Conservation (phyloP, 805 yeast species). For the Saccharomycopsis amapae region DNA sequence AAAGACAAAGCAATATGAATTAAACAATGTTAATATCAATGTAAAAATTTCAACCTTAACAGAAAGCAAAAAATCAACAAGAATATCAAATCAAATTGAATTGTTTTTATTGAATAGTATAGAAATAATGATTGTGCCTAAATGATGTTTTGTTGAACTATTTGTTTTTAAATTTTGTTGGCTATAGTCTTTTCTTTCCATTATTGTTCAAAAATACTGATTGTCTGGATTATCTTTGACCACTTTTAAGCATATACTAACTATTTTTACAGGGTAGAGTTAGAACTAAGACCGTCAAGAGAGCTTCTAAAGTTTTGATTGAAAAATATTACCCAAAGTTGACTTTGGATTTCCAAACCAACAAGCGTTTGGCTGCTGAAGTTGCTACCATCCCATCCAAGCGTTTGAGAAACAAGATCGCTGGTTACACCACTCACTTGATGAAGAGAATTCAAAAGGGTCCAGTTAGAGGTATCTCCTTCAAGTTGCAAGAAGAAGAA, state of each 20-base stretch:
- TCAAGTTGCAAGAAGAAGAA: slow-evolving; percentile 99
- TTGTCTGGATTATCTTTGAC: too few species aligned
- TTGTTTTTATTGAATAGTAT: too few species aligned
- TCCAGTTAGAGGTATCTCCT: slow-evolving; percentile 99
- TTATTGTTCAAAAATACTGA: too few species aligned
- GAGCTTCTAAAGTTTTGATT: slow-evolving; percentile 99
- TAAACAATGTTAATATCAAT: too few species aligned
- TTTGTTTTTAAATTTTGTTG: too few species aligned
- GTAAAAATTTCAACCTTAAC: too few species aligned
- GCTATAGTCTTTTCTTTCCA: too few species aligned
- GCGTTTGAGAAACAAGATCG: slow-evolving; percentile 99
- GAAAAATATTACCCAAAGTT: slow-evolving; percentile 99
- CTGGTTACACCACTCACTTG: slow-evolving; percentile 99
- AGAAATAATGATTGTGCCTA: too few species aligned
- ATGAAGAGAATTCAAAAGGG: slow-evolving; percentile 99
- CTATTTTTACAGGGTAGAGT: slow-evolving; percentile 90
- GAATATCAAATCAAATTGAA: too few species aligned
- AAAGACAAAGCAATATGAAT: too few species aligned
- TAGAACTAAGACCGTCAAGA: slow-evolving; percentile 99
- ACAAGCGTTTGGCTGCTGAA: slow-evolving; percentile 98
- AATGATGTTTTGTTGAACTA: too few species aligned
- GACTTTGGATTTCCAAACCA: slow-evolving; percentile 98
- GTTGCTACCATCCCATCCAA: slow-evolving; percentile 98
- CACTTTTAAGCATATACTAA: slow-evolving; percentile 6
- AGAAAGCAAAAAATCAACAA: too few species aligned